Percentiles rank a stretch among this genome's conserved stretches.
These are phyloP conservation scores for Stephanocyclus meneghinianus DNA, from an alignment of 352 stramenopile genomes.

Conservation along the genomic window DNA sequence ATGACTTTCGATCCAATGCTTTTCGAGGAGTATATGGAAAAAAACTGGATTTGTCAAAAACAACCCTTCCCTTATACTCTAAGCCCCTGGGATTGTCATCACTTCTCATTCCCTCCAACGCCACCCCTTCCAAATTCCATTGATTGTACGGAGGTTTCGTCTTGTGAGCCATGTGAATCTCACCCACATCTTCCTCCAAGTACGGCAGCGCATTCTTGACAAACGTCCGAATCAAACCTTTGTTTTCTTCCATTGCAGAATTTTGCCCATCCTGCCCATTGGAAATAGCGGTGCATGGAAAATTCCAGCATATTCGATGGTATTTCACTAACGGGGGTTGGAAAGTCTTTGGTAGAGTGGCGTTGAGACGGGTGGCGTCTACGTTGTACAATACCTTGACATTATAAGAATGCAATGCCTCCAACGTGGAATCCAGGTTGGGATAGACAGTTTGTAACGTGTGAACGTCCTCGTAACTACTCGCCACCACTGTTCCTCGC, in stretches of 20 bases:
- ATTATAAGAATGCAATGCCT: constrained; percentile 49
- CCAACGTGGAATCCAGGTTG: constrained; percentile 86
- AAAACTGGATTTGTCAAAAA: constrained; percentile 91
- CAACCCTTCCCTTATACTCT: constrained; percentile 82
- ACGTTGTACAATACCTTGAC: constrained; percentile 85
- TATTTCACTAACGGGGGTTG: constrained; percentile 68
- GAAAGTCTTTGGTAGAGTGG: constrained; percentile 76
- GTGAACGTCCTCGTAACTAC: constrained; percentile 89
- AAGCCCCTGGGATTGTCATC: constrained; percentile 24
- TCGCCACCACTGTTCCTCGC: constrained; percentile 83
- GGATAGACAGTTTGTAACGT: constrained; percentile 90
- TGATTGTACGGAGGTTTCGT: constrained; percentile 88
- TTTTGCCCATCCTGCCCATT: constrained; percentile 94
- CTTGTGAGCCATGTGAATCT: constrained; percentile 95
- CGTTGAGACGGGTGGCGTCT: constrained; percentile 86
- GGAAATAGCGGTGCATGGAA: constrained; percentile 89
- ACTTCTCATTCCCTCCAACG: constrained; percentile 46
- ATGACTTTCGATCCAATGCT: constrained; percentile 91
- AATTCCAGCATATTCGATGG: constrained; percentile 95
- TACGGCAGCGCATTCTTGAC: constrained; percentile 81
- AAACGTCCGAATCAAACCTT: constrained; percentile 89
- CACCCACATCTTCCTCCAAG: constrained; percentile 64
- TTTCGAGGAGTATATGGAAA: constrained; percentile 94
- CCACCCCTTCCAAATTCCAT: constrained; percentile 74
- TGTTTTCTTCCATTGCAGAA: constrained; percentile 93